Conservation (phyloP, 495 filamentous ascomycete genomes). For the Neurospora tetrasperma region DNA sequence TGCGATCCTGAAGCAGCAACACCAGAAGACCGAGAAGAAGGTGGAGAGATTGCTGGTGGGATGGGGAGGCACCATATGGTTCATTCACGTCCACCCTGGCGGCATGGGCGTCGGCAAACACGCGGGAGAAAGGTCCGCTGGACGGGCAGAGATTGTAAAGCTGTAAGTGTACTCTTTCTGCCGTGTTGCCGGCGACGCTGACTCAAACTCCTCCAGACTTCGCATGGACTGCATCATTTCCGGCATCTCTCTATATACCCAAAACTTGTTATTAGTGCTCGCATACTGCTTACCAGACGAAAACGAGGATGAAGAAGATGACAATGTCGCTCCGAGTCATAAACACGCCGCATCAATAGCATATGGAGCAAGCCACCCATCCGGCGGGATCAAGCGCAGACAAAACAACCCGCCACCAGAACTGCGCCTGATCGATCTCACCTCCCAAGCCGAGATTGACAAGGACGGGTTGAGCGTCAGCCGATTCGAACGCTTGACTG, state of each 20-base stretch:
- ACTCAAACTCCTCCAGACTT: constrained; percentile 48
- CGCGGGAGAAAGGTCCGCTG: constrained; percentile 59
- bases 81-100: constrained; percentile 83
- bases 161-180: constrained; percentile 49
- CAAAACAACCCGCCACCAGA: constrained; percentile 76
- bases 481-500: constrained; percentile 75
- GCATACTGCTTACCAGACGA: constrained; percentile 70
- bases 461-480: constrained; percentile 74
- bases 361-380: constrained; percentile 41
- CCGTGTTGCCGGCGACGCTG: not conserved
- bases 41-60: constrained; percentile 81
- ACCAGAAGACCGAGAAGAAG: constrained; percentile 30
- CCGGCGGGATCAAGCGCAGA: constrained; percentile 51
- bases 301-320: constrained; percentile 39
- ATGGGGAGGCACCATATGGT: constrained; percentile 94
- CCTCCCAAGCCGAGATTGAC: constrained; percentile 63
- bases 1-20: constrained; percentile 34
- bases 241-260: constrained; percentile 93
- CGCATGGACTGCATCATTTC: constrained; percentile 95
- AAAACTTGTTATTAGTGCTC: constrained; percentile 78
- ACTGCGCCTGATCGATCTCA: constrained; percentile 79
- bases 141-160: constrained; percentile 78
- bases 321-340: constrained; percentile 16
- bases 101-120: constrained; percentile 55
- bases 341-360: constrained; percentile 28